These are phyloP conservation scores for Chlamydomonas asymmetrica DNA, from an alignment of 139 green algal genomes.

Conservation along the genomic window DNA sequence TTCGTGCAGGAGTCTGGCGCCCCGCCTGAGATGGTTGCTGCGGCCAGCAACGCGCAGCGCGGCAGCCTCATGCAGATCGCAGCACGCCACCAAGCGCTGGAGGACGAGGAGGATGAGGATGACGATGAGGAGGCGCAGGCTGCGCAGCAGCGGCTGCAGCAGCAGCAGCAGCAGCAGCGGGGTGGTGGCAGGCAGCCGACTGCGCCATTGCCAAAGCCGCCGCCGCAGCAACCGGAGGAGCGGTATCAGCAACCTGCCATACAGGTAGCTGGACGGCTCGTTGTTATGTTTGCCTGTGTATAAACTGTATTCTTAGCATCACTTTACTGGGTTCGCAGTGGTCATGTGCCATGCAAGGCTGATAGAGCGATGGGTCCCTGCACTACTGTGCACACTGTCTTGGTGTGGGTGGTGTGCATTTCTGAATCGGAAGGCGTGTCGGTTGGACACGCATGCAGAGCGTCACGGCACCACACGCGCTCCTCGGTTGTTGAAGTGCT, in stretches of 20 bases:
- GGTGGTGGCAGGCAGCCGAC: not conserved
- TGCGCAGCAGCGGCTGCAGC: not conserved
- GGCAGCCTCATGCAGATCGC: slow-evolving; percentile 14
- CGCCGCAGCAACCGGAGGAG: not conserved
- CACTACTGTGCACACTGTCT: no score
- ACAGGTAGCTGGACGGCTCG: no score
- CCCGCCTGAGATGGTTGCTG: not conserved
- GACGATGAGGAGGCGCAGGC: not conserved
- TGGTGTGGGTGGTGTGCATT: no score
- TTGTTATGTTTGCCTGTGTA: no score
- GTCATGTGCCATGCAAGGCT: no score
- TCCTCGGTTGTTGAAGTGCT: no score
- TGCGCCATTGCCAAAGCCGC: not conserved
- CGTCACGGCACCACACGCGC: no score
- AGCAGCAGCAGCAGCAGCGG: not conserved
- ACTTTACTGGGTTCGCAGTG: no score
- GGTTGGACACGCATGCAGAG: no score
- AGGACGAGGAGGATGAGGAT: not conserved
- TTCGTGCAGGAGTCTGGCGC: not conserved
- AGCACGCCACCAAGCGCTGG: slow-evolving; percentile 11
- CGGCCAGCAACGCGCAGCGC: slow-evolving; percentile 16
- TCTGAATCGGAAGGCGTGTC: no score
- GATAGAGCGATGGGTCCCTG: no score
- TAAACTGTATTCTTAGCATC: no score
- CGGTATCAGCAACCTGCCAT: not conserved